Evolutionary conservation across 257 asterid species (phyloP).

Genomic region (Capsicum baccatum): DNA sequence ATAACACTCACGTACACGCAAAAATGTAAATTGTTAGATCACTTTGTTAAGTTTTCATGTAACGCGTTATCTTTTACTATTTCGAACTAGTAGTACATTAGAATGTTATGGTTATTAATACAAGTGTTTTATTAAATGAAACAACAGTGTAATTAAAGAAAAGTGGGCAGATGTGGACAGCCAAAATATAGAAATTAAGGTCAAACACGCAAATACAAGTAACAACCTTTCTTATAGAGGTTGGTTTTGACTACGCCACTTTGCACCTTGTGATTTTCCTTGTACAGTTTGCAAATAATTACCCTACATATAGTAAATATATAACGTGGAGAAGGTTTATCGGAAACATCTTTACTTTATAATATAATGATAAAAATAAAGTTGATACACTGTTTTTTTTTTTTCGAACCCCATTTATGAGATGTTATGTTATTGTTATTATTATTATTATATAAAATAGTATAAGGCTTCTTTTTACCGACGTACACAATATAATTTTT

Average conservation of each 20-base stretch:
- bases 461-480: too few species aligned
- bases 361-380: too few species aligned
- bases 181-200: not conserved
- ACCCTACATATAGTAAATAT: not conserved
- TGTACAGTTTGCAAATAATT: not conserved
- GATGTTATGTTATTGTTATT: too few species aligned
- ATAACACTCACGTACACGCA: not conserved
- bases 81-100: not conserved
- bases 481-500: too few species aligned
- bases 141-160: not conserved
- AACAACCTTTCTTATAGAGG: not conserved
- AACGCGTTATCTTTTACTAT: not conserved
- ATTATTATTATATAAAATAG: too few species aligned
- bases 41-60: not conserved
- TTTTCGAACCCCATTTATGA: too few species aligned
- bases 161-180: slow-evolving; percentile 6
- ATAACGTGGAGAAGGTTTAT: too few species aligned
- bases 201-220: slow-evolving; percentile 1
- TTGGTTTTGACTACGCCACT: slow-evolving; percentile 24
- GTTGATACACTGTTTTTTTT: too few species aligned
- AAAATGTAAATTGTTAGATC: not conserved
- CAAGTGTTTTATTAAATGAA: not conserved
- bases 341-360: too few species aligned
- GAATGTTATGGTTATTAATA: not conserved
- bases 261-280: not conserved